phyloP scores from a whole-genome alignment of 371 early-diverging fungal species.

The Pancytospora philotis region DNA sequence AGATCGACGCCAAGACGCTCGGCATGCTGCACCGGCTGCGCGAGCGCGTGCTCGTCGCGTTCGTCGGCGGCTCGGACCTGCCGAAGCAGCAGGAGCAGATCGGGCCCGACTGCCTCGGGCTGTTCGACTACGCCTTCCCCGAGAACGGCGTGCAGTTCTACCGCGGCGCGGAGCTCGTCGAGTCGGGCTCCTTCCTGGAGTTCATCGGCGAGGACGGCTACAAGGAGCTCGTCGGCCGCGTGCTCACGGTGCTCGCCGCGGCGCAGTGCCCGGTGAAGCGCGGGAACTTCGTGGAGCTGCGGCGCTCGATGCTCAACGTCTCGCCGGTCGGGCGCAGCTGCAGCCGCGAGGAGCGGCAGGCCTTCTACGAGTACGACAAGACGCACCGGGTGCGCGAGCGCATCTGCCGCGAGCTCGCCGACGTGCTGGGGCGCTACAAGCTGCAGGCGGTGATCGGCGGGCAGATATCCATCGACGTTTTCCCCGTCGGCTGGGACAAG shows the following conservation, averaged over 20 bases:
- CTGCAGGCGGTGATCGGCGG: slow-evolving; percentile 70
- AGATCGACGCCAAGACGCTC: slow-evolving; percentile 67
- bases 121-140: slow-evolving; percentile 91
- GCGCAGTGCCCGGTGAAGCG: slow-evolving; percentile 68
- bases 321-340: slow-evolving; percentile 96
- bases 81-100: slow-evolving; percentile 92
- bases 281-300: slow-evolving; percentile 95
- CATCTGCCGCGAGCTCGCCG: slow-evolving; percentile 72
- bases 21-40: slow-evolving; percentile 69
- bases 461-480: slow-evolving; percentile 97
- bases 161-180: slow-evolving; percentile 63
- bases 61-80: slow-evolving; percentile 95
- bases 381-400: slow-evolving; percentile 62
- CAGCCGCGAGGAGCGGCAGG: slow-evolving; percentile 74
- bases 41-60: slow-evolving; percentile 80
- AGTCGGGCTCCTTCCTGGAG: slow-evolving; percentile 71
- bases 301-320: slow-evolving; percentile 96
- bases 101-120: slow-evolving; percentile 69
- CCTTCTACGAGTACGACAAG: slow-evolving; percentile 81
- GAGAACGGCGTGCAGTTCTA: slow-evolving; percentile 96
- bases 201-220: slow-evolving; percentile 90
- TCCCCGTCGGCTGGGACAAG: slow-evolving; percentile 89
- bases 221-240: slow-evolving; percentile 76
- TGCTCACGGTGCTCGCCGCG: slow-evolving; percentile 80
- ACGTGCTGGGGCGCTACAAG: slow-evolving; percentile 63